These are phyloP conservation scores for Pyrrhoderma noxium DNA, from an alignment of 1,284 basidiomycete genomes.

Conservation along the genomic window DNA sequence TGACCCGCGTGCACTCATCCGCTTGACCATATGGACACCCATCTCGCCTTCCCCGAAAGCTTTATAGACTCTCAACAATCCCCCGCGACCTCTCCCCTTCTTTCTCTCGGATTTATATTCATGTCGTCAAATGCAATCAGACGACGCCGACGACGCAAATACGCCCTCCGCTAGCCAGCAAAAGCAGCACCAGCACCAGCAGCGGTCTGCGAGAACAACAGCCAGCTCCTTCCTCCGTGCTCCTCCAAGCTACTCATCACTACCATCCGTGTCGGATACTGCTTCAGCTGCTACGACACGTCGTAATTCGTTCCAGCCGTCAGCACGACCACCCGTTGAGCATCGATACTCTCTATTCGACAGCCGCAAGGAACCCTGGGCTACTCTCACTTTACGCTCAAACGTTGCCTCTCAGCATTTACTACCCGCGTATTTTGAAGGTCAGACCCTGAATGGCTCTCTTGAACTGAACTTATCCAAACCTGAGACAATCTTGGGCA, in stretches of 20 bases:
- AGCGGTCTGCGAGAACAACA: too few relatives aligned
- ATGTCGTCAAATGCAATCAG: constrained; percentile 2
- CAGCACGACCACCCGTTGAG: constrained; percentile 13
- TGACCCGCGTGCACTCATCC: not conserved
- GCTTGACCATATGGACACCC: constrained; percentile 3
- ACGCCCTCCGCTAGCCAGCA: not conserved
- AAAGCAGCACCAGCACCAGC: not conserved
- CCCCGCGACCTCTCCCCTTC: constrained; percentile 5
- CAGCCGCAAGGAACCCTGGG: constrained; percentile 16
- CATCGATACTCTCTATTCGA: constrained; percentile 15
- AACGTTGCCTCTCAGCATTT: constrained; percentile 11
- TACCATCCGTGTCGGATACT: constrained; percentile 2
- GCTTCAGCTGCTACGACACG: constrained; percentile 1
- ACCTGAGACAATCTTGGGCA: constrained; percentile 18
- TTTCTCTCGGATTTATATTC: not conserved
- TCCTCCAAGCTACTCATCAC: not conserved
- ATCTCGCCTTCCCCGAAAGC: not conserved
- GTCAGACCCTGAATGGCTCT: constrained; percentile 17
- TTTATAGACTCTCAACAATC: constrained; percentile 3
- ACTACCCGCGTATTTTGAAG: constrained; percentile 19
- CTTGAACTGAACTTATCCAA: constrained; percentile 15
- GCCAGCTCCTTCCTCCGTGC: not conserved
- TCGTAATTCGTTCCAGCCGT: not conserved
- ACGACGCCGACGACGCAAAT: constrained; percentile 7
- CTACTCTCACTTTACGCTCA: constrained; percentile 15